A percentile compares a stretch with the other conserved stretches of the same genome.
These are phyloP conservation scores for Centella asiatica DNA, from an alignment of 129 eudicot genomes.

Conservation along the genomic window DNA sequence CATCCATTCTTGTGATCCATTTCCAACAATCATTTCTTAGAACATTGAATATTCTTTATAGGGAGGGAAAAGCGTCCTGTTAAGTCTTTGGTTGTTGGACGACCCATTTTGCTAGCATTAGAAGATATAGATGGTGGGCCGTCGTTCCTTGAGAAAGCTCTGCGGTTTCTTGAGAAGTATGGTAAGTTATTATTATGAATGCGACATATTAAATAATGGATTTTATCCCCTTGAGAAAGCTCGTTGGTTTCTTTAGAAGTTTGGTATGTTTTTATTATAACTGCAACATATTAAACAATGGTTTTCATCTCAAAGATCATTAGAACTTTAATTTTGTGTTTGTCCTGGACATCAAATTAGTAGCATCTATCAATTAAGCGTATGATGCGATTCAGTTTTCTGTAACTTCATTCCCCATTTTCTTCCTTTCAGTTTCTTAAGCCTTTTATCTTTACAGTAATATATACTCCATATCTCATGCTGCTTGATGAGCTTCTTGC, in stretches of 20 bases:
- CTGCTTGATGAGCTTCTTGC: too few species aligned
- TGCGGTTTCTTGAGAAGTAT: conserved; percentile 77
- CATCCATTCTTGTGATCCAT: neutral
- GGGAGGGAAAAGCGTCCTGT: conserved; percentile 90
- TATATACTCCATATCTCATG: too few species aligned
- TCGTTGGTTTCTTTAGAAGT: conserved; percentile 80
- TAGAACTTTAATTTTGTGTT: neutral
- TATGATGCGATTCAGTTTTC: too few species aligned
- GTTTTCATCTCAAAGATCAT: neutral
- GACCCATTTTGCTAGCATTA: conserved; percentile 90
- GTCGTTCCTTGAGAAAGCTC: conserved; percentile 96
- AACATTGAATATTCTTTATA: conserved; percentile 13
- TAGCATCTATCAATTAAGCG: neutral
- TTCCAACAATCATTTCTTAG: neutral
- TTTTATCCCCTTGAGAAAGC: conserved; percentile 62
- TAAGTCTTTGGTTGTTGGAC: conserved; percentile 93
- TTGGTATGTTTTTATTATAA: conserved; percentile 36
- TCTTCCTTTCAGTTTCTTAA: too few species aligned
- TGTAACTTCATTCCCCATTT: too few species aligned
- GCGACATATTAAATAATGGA: neutral
- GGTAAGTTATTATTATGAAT: conserved; percentile 33
- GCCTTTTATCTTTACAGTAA: too few species aligned
- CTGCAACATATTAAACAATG: neutral
- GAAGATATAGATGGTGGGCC: conserved; percentile 99
- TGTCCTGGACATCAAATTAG: neutral